A percentile compares a stretch with the other conserved stretches of the same genome.
Evolutionary conservation across 1,284 basidiomycete genomes (phyloP).

Genomic region (Rhodofomes roseus): DNA sequence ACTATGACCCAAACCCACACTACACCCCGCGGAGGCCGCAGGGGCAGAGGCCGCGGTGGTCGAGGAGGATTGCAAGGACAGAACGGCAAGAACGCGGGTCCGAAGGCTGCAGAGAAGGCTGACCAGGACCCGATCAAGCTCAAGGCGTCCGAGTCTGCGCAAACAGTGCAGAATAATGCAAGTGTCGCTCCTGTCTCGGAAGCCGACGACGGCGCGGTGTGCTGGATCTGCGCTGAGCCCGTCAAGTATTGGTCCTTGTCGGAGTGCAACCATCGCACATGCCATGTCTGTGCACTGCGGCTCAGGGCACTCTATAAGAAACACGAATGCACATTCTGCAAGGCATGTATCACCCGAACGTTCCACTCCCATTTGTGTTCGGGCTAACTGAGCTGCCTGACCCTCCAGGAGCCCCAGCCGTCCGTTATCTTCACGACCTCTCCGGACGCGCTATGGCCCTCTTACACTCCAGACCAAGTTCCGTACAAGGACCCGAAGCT

Average conservation of each 20-base stretch:
- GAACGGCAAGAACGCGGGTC: neutral
- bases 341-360: conserved; percentile 45
- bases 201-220: conserved; percentile 49
- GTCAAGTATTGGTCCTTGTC: conserved; percentile 89
- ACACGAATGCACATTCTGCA: conserved; percentile 94
- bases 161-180: conserved; percentile 1
- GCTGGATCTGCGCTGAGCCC: conserved; percentile 96
- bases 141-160: conserved; percentile 7
- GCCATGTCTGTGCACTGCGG: conserved; percentile 91
- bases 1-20: conserved; percentile 25
- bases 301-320: conserved; percentile 93
- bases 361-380: neutral
- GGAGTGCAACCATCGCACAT: conserved; percentile 90
- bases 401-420: conserved; percentile 67
- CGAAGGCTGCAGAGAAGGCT: neutral
- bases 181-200: conserved; percentile 10
- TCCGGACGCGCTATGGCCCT: conserved; percentile 58
- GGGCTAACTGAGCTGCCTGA: neutral
- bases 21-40: conserved; percentile 27
- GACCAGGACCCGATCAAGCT: neutral
- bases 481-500: conserved; percentile 77
- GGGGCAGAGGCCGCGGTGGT: conserved; percentile 27
- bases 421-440: conserved; percentile 82
- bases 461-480: conserved; percentile 55
- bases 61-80: conserved; percentile 15